Evolutionary conservation across 345 rosid genomes (phyloP).

Genomic region (Syzygium oleosum): DNA sequence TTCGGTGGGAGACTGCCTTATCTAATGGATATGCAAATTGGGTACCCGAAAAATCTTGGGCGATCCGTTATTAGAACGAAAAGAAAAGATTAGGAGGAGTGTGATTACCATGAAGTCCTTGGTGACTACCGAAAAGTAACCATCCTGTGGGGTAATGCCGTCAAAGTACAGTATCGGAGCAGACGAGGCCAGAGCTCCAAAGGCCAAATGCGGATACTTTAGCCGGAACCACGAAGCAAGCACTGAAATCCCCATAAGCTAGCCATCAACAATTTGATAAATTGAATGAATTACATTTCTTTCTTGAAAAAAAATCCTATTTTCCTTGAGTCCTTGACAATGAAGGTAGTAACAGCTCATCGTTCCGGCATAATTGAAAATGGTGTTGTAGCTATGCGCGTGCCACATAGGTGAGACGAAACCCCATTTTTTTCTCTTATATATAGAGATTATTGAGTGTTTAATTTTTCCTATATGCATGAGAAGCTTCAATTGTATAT

Average conservation of each 20-base stretch:
- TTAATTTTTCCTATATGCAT: background rate
- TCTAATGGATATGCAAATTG: background rate
- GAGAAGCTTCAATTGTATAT: background rate
- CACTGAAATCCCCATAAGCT: constrained; percentile 19
- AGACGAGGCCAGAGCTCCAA: constrained; percentile 63
- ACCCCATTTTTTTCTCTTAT: background rate
- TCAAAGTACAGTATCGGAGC: constrained; percentile 63
- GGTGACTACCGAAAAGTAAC: constrained; percentile 40
- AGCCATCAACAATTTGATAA: background rate
- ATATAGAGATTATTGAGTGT: background rate
- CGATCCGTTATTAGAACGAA: background rate
- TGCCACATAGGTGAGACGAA: background rate
- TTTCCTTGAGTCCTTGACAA: background rate
- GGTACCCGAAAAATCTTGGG: background rate
- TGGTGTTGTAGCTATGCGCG: background rate
- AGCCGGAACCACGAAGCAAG: constrained; percentile 67
- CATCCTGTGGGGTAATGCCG: constrained; percentile 30
- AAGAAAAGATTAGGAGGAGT: background rate
- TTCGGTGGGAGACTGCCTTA: background rate
- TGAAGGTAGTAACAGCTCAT: background rate
- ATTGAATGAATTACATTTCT: background rate
- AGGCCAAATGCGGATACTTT: constrained; percentile 56
- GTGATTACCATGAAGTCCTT: constrained; percentile 35
- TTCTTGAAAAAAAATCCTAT: background rate
- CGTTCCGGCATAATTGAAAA: background rate